Conservation (phyloP, 75 land plant genomes). For the Cupressus sempervirens region DNA sequence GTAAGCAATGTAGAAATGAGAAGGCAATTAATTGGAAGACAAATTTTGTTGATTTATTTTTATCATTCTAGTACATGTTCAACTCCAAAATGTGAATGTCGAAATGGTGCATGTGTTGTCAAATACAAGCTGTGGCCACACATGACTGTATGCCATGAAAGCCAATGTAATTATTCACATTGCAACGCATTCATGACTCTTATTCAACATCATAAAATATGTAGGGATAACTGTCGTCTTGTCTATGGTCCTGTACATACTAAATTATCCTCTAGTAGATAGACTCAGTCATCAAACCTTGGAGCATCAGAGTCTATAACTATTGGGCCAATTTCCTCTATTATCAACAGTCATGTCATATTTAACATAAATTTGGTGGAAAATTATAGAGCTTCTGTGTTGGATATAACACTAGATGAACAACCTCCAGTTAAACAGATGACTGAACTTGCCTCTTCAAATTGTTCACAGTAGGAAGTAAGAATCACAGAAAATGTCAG, state of each 20-base stretch:
- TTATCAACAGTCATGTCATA: constrained; percentile 4
- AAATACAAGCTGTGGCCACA: too few species aligned
- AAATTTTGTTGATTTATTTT: constrained; percentile 71
- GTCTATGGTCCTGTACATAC: constrained; percentile 74
- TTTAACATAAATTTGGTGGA: constrained; percentile 15
- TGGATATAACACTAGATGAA: constrained; percentile 24
- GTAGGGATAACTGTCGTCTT: constrained; percentile 57
- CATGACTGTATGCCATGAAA: constrained; percentile 38
- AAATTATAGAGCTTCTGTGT: constrained; percentile 11
- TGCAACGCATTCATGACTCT: constrained; percentile 47
- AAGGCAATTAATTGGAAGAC: constrained; percentile 43
- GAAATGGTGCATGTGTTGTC: too few species aligned
- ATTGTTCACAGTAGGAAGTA: constrained; percentile 14
- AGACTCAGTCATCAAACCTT: constrained; percentile 1
- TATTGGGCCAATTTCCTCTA: constrained; percentile 24
- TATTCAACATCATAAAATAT: constrained; percentile 50
- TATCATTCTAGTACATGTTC: constrained; percentile 83
- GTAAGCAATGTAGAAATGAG: not conserved
- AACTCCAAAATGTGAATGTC: constrained; percentile 59
- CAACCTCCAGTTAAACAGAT: constrained; percentile 67
- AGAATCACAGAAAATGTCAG: too few species aligned
- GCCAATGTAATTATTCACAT: constrained; percentile 53
- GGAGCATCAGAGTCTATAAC: not conserved
- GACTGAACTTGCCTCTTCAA: constrained; percentile 39
- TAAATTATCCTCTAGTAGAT: not conserved